Conservation (phyloP, 805 yeast species). For the Kluyveromyces dobzhanskii region DNA sequence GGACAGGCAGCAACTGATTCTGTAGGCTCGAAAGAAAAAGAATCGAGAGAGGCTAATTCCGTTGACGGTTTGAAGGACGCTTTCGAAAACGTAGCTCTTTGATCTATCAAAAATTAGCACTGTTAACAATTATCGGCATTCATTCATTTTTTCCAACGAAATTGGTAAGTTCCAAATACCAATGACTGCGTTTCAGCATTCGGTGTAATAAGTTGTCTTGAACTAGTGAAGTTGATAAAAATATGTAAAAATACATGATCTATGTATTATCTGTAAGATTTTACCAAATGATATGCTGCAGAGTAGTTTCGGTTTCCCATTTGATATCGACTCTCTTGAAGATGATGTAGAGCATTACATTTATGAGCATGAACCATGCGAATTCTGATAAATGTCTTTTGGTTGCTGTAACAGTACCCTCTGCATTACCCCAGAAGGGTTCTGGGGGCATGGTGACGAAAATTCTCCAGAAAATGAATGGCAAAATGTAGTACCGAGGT, state of each 20-base stretch:
- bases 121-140: too few species aligned
- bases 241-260: neutral
- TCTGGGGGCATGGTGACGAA: conserved; percentile 36
- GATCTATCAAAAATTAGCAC: conserved; percentile 4
- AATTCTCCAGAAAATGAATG: conserved; percentile 68
- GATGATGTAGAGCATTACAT: conserved; percentile 42
- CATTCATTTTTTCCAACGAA: too few species aligned
- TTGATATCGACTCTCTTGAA: conserved; percentile 55
- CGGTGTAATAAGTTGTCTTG: too few species aligned
- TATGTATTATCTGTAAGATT: neutral
- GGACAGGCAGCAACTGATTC: conserved; percentile 6
- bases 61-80: conserved; percentile 17
- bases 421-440: conserved; percentile 20
- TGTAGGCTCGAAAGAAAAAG: conserved; percentile 6
- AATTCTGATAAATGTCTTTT: conserved; percentile 45
- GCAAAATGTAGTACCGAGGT: conserved; percentile 85
- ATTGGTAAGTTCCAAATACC: too few species aligned
- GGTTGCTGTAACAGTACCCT: conserved; percentile 17
- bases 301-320: conserved; percentile 54
- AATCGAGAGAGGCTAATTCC: conserved; percentile 3
- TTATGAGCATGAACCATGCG: conserved; percentile 51
- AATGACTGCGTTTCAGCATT: too few species aligned
- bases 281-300: conserved; percentile 87
- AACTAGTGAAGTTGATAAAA: neutral
- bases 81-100: conserved; percentile 26